A percentile compares a stretch with the other conserved stretches of the same genome.
Evolutionary conservation across 306 rosid genomes (phyloP).

Genomic region (Echinosophora koreensis): DNA sequence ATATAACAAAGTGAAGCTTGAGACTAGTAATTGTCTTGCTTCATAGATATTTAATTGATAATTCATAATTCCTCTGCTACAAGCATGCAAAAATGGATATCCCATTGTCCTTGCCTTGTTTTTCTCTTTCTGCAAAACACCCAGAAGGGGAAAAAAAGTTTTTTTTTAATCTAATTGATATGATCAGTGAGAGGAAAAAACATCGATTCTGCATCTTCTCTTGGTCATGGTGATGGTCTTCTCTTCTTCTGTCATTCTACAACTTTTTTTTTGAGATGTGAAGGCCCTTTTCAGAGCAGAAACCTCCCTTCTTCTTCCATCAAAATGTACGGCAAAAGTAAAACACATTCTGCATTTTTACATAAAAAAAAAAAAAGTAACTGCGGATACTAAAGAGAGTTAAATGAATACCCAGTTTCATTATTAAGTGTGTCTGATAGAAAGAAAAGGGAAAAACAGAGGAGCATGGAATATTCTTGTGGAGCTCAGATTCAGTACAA

Average conservation of each 20-base stretch:
- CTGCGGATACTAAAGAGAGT: background rate
- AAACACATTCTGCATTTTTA: conserved; percentile 55
- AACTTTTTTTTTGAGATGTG: conserved; percentile 76
- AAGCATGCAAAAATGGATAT: background rate
- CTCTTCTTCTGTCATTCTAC: conserved; percentile 31
- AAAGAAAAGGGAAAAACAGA: background rate
- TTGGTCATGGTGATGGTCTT: conserved; percentile 49
- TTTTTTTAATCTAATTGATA: conserved; percentile 22
- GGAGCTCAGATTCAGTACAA: conserved; percentile 20
- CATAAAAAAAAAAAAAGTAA: conserved; percentile 51
- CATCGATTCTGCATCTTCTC: conserved; percentile 40
- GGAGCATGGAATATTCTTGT: conserved; percentile 31
- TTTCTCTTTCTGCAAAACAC: conserved; percentile 59
- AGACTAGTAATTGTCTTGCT: conserved; percentile 59
- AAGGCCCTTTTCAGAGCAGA: conserved; percentile 75
- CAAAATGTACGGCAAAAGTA: conserved; percentile 53
- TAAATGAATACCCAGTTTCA: conserved; percentile 32
- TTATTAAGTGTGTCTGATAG: conserved; percentile 39
- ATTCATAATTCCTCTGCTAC: background rate
- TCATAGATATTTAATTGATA: conserved; percentile 39
- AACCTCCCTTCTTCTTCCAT: conserved; percentile 71
- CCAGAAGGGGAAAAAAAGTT: conserved; percentile 15
- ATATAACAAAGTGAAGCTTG: conserved; percentile 59
- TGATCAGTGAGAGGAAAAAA: conserved; percentile 1
- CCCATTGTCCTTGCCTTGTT: conserved; percentile 50